phyloP scores from a whole-genome alignment of 306 rosid genomes.

The Dalbergia oliveri region DNA sequence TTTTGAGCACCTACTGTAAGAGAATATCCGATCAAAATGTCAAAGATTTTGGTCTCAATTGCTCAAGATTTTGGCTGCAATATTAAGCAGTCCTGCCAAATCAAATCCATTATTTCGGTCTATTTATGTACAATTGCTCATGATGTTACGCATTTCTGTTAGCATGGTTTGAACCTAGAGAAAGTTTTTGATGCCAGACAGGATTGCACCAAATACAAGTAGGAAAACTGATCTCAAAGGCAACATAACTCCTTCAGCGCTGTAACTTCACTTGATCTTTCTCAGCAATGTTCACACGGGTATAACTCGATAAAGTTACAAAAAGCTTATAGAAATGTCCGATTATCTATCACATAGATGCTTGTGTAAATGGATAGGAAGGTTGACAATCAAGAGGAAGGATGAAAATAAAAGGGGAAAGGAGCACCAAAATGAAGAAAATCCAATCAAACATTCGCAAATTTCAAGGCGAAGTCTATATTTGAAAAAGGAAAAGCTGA shows the following conservation, averaged over 20 bases:
- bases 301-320: slow-evolving; percentile 83
- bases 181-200: slow-evolving; percentile 38
- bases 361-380: slow-evolving; percentile 59
- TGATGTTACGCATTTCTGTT: background rate
- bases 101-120: no score
- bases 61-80: no score
- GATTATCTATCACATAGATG: no score
- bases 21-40: no score
- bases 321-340: slow-evolving; percentile 73
- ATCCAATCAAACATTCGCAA: slow-evolving; percentile 4
- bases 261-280: slow-evolving; percentile 54
- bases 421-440: no score
- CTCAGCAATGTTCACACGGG: slow-evolving; percentile 76
- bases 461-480: slow-evolving; percentile 10
- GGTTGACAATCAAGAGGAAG: slow-evolving; percentile 29
- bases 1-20: no score
- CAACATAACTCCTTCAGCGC: slow-evolving; percentile 4
- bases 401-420: background rate
- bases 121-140: background rate
- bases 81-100: no score
- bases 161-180: slow-evolving; percentile 28
- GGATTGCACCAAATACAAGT: slow-evolving; percentile 5
- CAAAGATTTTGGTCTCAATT: no score
- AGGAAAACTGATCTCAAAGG: slow-evolving; percentile 32
- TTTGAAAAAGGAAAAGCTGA: slow-evolving; percentile 31